phyloP scores from a whole-genome alignment of 371 early-diverging fungal species.

The Basidiobolus meristosporus region DNA sequence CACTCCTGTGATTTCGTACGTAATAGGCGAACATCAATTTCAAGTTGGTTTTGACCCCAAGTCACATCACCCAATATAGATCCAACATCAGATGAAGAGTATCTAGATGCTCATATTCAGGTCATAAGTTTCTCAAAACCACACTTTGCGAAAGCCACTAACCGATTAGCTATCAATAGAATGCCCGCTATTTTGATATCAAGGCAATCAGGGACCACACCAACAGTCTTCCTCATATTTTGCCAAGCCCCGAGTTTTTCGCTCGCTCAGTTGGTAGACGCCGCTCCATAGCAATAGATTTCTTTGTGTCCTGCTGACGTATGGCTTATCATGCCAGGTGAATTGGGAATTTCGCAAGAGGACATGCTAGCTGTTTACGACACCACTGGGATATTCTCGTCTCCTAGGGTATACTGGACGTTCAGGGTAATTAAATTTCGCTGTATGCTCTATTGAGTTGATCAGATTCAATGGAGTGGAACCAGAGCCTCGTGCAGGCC shows the following conservation, averaged over 20 bases:
- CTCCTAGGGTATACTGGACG: constrained; percentile 67
- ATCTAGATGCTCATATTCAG: constrained; percentile 19
- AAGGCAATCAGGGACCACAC: constrained; percentile 46
- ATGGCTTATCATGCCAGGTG: constrained; percentile 14
- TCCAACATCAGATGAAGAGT: no score
- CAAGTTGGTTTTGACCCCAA: no score
- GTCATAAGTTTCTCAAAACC: background rate
- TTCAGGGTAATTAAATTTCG: constrained; percentile 38
- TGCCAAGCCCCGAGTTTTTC: constrained; percentile 39
- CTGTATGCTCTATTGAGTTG: background rate
- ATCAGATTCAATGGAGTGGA: constrained; percentile 49
- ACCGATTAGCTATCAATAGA: constrained; percentile 1
- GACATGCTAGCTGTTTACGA: constrained; percentile 68
- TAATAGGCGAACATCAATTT: no score
- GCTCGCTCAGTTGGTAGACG: constrained; percentile 34
- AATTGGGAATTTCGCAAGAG: constrained; percentile 39
- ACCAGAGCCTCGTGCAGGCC: constrained; percentile 67
- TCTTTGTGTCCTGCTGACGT: no score
- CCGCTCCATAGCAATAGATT: no score
- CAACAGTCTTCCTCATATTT: constrained; percentile 55
- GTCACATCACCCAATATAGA: no score
- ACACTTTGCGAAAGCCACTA: background rate
- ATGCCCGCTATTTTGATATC: constrained; percentile 56
- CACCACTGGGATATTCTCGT: constrained; percentile 39
- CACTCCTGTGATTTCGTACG: no score